Evolutionary conservation across 208 protist species (phyloP), one percentile per base, ranked within the genome.

Genomic region (Acanthamoeba sp.): DNA sequence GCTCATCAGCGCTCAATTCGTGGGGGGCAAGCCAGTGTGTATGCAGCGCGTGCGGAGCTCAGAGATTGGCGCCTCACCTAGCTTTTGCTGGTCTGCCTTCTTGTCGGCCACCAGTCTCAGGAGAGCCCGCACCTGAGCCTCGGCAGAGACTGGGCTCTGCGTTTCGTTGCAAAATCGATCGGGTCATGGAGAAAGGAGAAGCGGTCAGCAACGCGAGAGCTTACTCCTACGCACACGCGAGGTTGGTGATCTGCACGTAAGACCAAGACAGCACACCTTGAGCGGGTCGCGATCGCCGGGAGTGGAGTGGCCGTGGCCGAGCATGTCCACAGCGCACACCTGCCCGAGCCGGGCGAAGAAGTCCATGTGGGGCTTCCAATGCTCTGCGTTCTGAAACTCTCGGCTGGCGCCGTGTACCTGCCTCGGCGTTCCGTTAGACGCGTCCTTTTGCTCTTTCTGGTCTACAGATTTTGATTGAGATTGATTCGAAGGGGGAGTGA

Each of bases 341-440:
- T n/a, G 36, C 34, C 89, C 89, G 1, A 93, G 42, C 69, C 42
- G 6, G 18, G n/a, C 69, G 29, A 93, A 84, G 64, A 93, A 82
- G 69, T 59, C n/a, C 27, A 93, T 59, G 89, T 93, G 89, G 0
- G 36, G 59, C 36, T 22, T 20, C 89, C 89, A 93, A n/a, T 93
- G 89, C 14, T 38, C 64, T 16, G 89, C 59, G 48, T 82, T 93
- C 66, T 93, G 89, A n/a, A 69, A 64, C 48, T 93, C 66, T 62
- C 66, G 80, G 89, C 66, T 82, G 3, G 64, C 89, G 3, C 89
- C 89, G n/a, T 93, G 89, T 7, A 93, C 45, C 89, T 91, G 76
- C 22, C 3, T 9, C 10, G 40, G 10, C 45, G 12, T 50, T 14
- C 18, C 18, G 69, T 80, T 1, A 80, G 69, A 1, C 2, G 36